Evolutionary conservation across 2,329 filamentous ascomycete genomes (phyloP).

Genomic region (Colletotrichum ledebouriae): DNA sequence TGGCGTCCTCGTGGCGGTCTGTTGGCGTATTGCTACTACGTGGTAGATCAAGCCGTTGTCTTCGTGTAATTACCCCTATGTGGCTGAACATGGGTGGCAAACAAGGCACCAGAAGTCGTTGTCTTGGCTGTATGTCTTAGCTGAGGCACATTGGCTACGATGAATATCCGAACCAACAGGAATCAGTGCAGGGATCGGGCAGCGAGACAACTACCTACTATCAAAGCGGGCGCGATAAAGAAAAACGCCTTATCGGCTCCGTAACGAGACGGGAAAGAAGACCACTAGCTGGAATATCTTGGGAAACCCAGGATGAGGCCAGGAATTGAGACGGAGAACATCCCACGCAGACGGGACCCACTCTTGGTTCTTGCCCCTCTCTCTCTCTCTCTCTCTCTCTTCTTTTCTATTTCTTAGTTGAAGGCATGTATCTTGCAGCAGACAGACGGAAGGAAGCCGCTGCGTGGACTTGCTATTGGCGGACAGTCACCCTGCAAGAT

Average conservation of each 20-base stretch:
- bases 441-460: constrained; percentile 1
- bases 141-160: not conserved
- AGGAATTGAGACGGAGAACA: constrained; percentile 4
- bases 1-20: constrained; percentile 35
- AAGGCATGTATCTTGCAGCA: not conserved
- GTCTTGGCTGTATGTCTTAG: constrained; percentile 6
- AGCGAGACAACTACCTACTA: constrained; percentile 26
- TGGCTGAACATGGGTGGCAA: too few species aligned
- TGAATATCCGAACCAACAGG: constrained; percentile 11
- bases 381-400: constrained; percentile 8
- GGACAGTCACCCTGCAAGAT: not conserved
- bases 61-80: too few species aligned
- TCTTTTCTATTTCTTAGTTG: not conserved
- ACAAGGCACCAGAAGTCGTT: too few species aligned
- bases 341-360: constrained; percentile 30
- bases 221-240: not conserved
- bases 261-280: constrained; percentile 21
- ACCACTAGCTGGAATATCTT: constrained; percentile 6
- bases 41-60: not conserved
- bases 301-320: too few species aligned
- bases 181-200: not conserved
- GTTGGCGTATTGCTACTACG: constrained; percentile 20
- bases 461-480: not conserved
- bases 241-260: constrained; percentile 9
- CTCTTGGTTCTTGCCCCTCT: constrained; percentile 19